Conservation (phyloP, 129 eudicot genomes). For the Kitagawia praeruptora region DNA sequence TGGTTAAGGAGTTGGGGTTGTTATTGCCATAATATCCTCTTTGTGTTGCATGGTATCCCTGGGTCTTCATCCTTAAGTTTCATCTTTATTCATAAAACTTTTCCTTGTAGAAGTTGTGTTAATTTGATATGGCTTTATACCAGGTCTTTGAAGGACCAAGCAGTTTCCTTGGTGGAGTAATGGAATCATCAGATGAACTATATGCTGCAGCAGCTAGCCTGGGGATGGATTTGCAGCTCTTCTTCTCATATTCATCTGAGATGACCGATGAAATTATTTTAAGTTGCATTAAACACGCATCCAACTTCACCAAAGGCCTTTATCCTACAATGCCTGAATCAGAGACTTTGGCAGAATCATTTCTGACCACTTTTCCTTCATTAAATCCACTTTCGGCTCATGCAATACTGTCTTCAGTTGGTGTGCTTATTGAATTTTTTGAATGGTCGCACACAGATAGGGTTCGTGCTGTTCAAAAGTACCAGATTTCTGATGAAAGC, state of each 20-base stretch:
- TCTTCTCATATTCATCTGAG: constrained; percentile 63
- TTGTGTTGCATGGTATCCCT: not conserved
- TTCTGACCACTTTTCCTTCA: constrained; percentile 71
- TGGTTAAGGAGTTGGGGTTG: not conserved
- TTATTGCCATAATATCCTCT: not conserved
- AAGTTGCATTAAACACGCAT: constrained; percentile 43
- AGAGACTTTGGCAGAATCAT: constrained; percentile 84
- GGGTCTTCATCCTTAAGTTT: not conserved
- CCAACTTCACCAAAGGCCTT: constrained; percentile 33
- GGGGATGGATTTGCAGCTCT: constrained; percentile 70
- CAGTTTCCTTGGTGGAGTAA: constrained; percentile 51
- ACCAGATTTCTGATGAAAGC: constrained; percentile 67
- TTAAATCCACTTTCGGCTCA: constrained; percentile 94
- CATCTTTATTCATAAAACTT: not conserved
- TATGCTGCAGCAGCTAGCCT: constrained; percentile 92
- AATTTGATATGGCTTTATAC: not conserved
- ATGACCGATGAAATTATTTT: constrained; percentile 68
- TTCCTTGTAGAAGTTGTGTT: not conserved
- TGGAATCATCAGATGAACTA: constrained; percentile 91
- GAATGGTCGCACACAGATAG: constrained; percentile 49
- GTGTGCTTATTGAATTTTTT: constrained; percentile 51
- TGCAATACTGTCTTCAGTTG: constrained; percentile 68
- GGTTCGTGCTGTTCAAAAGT: constrained; percentile 48
- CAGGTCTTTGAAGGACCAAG: constrained; percentile 93
- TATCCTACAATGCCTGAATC: constrained; percentile 76